Evolutionary conservation across 2,329 filamentous ascomycete species (phyloP).

Genomic region (Biscogniauxia sp.): DNA sequence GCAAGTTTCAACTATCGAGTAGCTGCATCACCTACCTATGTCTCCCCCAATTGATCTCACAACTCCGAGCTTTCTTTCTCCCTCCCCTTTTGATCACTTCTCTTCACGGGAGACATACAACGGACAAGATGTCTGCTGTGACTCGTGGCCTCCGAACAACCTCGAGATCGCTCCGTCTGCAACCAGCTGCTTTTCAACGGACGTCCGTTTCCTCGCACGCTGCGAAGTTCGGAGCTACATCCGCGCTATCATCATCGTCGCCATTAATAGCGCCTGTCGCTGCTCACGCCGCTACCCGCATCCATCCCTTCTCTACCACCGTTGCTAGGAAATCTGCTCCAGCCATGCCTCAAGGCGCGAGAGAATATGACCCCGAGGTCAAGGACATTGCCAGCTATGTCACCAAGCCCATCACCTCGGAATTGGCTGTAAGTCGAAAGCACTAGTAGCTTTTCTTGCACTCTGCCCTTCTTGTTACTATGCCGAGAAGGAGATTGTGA

Average conservation of each 20-base stretch:
- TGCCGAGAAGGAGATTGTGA: no score
- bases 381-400: constrained; percentile 94
- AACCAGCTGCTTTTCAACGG: constrained; percentile 36
- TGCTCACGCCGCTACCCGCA: constrained; percentile 36
- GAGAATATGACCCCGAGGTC: constrained; percentile 87
- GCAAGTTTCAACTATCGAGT: not conserved
- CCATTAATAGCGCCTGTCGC: constrained; percentile 19
- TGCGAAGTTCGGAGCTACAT: constrained; percentile 27
- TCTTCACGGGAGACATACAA: not conserved
- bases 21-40: not conserved
- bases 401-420: constrained; percentile 84
- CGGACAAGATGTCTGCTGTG: not conserved
- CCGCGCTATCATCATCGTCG: constrained; percentile 18
- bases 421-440: constrained; percentile 75
- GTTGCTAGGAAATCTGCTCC: constrained; percentile 47
- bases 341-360: constrained; percentile 47
- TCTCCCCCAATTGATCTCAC: not conserved
- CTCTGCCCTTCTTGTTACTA: constrained; percentile 10
- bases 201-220: constrained; percentile 31
- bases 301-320: constrained; percentile 49
- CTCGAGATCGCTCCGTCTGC: constrained; percentile 27
- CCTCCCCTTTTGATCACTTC: not conserved
- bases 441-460: no score
- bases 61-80: not conserved
- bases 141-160: constrained; percentile 10